Percentiles rank a stretch among this genome's conserved stretches.
Conservation (phyloP, 441 rosid species). For the Euphorbia celastroides region DNA sequence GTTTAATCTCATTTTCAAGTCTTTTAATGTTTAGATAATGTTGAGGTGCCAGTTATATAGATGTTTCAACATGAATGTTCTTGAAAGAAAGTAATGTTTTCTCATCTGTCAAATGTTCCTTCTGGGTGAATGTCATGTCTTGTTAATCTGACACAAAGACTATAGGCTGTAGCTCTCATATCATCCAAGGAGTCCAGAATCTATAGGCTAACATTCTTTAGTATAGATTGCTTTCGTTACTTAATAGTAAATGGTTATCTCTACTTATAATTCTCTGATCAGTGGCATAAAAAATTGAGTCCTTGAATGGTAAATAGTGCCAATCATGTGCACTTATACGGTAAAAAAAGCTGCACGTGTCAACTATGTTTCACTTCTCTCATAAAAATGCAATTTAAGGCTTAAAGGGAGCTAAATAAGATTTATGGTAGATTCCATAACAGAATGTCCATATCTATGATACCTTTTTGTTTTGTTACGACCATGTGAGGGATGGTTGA, state of each 20-base stretch:
- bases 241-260: too few species aligned
- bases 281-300: not conserved
- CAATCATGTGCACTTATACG: not conserved
- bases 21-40: not conserved
- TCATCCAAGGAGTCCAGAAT: not conserved
- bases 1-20: not conserved
- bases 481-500: not conserved
- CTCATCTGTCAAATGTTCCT: not conserved
- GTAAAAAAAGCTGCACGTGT: not conserved
- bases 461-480: not conserved
- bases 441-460: not conserved
- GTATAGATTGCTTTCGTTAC: not conserved
- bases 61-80: not conserved
- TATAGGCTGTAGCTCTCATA: too few species aligned
- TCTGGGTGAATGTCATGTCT: not conserved
- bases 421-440: not conserved
- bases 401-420: not conserved
- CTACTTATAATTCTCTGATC: not conserved
- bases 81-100: not conserved
- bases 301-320: not conserved
- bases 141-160: not conserved
- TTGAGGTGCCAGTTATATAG: not conserved
- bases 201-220: not conserved
- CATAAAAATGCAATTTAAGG: not conserved
- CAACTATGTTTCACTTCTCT: not conserved